A percentile compares a stretch with the other conserved stretches of the same genome.
Evolutionary conservation across 345 rosid species (phyloP).

Genomic region (Kernera saxatilis): DNA sequence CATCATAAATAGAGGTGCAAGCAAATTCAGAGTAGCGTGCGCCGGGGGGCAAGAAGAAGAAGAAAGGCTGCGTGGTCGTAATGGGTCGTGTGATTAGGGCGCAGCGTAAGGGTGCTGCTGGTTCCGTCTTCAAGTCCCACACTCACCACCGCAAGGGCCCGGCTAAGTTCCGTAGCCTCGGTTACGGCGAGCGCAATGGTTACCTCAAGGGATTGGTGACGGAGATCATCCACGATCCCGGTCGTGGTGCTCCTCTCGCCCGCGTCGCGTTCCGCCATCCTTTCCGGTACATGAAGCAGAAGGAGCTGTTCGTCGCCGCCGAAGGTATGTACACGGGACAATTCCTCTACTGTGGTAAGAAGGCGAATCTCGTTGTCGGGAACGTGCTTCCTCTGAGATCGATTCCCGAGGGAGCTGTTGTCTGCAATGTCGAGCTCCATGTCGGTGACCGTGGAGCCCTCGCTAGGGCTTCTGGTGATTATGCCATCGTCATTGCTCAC

Average conservation of each 20-base stretch:
- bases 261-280: slow-evolving; percentile 16
- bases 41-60: background rate
- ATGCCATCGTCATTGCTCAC: slow-evolving; percentile 22
- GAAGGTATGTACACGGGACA: slow-evolving; percentile 57
- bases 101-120: slow-evolving; percentile 68
- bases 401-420: slow-evolving; percentile 39
- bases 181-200: slow-evolving; percentile 58
- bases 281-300: slow-evolving; percentile 25
- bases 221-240: slow-evolving; percentile 28
- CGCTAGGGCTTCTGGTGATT: slow-evolving; percentile 45
- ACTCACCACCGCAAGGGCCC: slow-evolving; percentile 74
- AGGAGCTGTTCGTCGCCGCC: slow-evolving; percentile 38
- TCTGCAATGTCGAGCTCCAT: slow-evolving; percentile 21
- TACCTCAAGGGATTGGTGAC: slow-evolving; percentile 26
- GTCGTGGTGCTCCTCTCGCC: slow-evolving; percentile 28
- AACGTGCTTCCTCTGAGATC: slow-evolving; percentile 32
- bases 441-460: slow-evolving; percentile 41
- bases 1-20: too few species aligned
- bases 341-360: slow-evolving; percentile 25
- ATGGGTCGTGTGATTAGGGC: slow-evolving; percentile 69
- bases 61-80: background rate
- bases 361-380: slow-evolving; percentile 22
- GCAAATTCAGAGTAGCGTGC: background rate
- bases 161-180: slow-evolving; percentile 58
- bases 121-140: slow-evolving; percentile 67